Conservation (phyloP, 2,329 filamentous ascomycete species). For the Penicillium sp. region DNA sequence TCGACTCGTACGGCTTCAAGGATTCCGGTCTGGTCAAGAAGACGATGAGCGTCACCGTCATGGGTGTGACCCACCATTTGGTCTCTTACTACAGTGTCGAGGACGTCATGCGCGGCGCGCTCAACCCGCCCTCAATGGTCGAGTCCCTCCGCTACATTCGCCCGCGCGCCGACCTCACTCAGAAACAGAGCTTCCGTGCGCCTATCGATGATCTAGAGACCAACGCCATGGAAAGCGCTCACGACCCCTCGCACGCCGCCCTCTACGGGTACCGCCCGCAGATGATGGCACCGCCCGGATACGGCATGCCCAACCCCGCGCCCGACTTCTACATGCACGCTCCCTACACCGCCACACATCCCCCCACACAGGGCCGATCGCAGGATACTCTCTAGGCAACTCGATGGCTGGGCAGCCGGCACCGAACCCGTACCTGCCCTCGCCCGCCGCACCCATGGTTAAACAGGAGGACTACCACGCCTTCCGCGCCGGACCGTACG, state of each 20-base stretch:
- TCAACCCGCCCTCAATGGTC: constrained; percentile 56
- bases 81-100: constrained; percentile 84
- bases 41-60: constrained; percentile 74
- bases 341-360: constrained; percentile 32
- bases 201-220: constrained; percentile 58
- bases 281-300: constrained; percentile 33
- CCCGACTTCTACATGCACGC: constrained; percentile 38
- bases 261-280: constrained; percentile 41
- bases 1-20: constrained; percentile 89
- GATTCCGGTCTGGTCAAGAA: constrained; percentile 80
- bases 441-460: constrained; percentile 27
- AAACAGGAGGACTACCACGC: constrained; percentile 38
- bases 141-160: constrained; percentile 47
- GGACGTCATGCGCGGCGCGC: constrained; percentile 62
- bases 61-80: constrained; percentile 73
- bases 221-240: constrained; percentile 34
- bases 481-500: constrained; percentile 33
- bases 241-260: constrained; percentile 35
- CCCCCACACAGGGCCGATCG: constrained; percentile 32
- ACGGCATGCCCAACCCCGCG: constrained; percentile 32
- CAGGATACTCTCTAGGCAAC: constrained; percentile 33
- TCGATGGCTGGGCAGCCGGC: constrained; percentile 31
- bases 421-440: constrained; percentile 37
- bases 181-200: constrained; percentile 61
- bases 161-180: constrained; percentile 55